These are phyloP conservation scores for Candida mattraensis DNA, from an alignment of 805 yeast genomes.

Conservation along the genomic window DNA sequence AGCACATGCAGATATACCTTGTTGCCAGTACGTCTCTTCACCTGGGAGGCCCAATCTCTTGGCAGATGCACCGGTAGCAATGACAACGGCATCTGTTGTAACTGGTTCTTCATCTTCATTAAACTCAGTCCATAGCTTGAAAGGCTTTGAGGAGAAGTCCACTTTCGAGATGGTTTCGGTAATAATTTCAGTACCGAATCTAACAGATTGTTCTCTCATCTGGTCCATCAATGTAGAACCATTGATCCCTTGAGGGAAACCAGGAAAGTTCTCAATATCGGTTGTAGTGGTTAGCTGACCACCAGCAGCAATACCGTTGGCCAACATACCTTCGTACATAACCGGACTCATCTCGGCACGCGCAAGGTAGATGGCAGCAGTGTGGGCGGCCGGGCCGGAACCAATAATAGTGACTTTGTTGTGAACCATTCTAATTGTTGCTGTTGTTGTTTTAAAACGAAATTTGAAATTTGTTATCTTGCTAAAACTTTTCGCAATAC, in stretches of 20 bases:
- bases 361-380: constrained; percentile 95
- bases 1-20: constrained; percentile 99
- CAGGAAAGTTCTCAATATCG: constrained; percentile 98
- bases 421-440: constrained; percentile 62
- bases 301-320: constrained; percentile 98
- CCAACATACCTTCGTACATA: constrained; percentile 92
- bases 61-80: constrained; percentile 99
- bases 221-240: constrained; percentile 90
- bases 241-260: constrained; percentile 90
- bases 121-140: constrained; percentile 96
- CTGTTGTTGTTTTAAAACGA: no score
- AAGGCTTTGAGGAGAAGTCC: constrained; percentile 84
- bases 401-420: constrained; percentile 87
- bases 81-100: constrained; percentile 87
- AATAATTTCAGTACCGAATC: constrained; percentile 90
- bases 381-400: constrained; percentile 99
- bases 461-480: no score
- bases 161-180: constrained; percentile 95
- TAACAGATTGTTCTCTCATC: constrained; percentile 85
- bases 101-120: constrained; percentile 88
- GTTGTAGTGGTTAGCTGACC: constrained; percentile 99
- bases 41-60: constrained; percentile 93
- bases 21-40: constrained; percentile 98
- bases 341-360: constrained; percentile 96
- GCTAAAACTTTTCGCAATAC: no score